Evolutionary conservation across 2,329 filamentous ascomycete genomes (phyloP), one percentile per base, ranked within the genome.

Genomic region (Bisporella sp.): DNA sequence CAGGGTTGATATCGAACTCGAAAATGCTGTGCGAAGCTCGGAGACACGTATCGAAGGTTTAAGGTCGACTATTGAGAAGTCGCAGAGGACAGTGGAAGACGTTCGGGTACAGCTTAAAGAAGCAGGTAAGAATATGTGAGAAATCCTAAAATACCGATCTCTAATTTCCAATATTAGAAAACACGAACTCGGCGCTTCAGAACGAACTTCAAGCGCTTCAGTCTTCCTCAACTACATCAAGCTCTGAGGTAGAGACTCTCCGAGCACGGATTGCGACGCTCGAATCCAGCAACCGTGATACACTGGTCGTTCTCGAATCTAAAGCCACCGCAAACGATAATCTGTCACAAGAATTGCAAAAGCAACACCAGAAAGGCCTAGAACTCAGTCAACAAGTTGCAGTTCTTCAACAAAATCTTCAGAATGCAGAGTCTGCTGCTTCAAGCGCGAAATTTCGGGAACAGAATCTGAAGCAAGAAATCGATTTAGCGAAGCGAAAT

Each of bases 271-370:
- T 99, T 61, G 75, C 85, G 45, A 87, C 89, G 0, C 81, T 99
- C 3, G 91, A 99, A 69, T 84, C 88, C 0, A 93, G 92, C 5
- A 97, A 96, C 65, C 85, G 93, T 54, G 92, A 96, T 57, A 92
- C 90, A 11, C 72, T 97, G 4, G 84, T 87, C 41, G 82, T 96
- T 33, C 84, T 97, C 54, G 92, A 97, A 64, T 85, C 89, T 13
- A 96, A 96, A 69, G 89, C 87, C 49, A 82, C 82, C 7, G 87
- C 90, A 37, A 89, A 96, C 65, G 88, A 96, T 59, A 84, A 84
- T 53, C 77, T 99, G 3, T 84, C 89, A 4, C 84, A 90, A 52
- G 93, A 99, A 62, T 78, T 99, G 21, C 85, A 90, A 40, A 81
- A 86, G 47, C 89, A 95, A 62, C 92, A 97, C 64, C 84, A 92